phyloP scores from a whole-genome alignment of 331 rosid genomes.

The Quercus phellos region DNA sequence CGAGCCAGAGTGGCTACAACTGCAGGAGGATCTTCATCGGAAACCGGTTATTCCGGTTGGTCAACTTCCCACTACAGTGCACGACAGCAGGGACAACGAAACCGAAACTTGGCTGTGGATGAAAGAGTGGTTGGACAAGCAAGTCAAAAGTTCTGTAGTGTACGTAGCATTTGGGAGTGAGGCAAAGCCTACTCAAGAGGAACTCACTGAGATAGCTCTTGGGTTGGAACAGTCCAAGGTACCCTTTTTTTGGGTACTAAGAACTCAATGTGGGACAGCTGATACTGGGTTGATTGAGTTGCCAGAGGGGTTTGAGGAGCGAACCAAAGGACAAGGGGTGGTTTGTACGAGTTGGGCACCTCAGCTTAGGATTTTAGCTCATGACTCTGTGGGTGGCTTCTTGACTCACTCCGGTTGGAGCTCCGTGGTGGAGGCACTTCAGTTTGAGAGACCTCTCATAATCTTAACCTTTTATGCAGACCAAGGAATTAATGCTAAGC shows the following conservation, averaged over 20 bases:
- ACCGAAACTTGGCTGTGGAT: conserved; percentile 7
- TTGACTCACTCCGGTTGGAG: conserved; percentile 40
- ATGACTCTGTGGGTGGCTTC: conserved; percentile 31
- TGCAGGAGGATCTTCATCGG: conserved; percentile 2
- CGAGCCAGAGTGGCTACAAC: conserved; percentile 23
- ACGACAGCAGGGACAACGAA: neutral
- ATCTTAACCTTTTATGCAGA: conserved; percentile 27
- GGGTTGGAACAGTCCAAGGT: conserved; percentile 34
- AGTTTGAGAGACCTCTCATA: conserved; percentile 18
- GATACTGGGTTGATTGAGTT: neutral
- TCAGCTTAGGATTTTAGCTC: conserved; percentile 32
- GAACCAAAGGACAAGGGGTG: conserved; percentile 25
- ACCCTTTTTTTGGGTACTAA: conserved; percentile 42
- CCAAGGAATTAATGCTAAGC: conserved; percentile 27
- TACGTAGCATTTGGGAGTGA: conserved; percentile 48
- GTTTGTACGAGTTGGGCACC: conserved; percentile 40
- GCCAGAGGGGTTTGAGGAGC: conserved; percentile 36
- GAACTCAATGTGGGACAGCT: neutral
- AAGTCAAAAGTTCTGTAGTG: conserved; percentile 17
- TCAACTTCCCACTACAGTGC: conserved; percentile 6
- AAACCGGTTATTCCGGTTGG: conserved; percentile 33
- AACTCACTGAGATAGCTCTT: conserved; percentile 27
- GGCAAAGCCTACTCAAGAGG: conserved; percentile 15
- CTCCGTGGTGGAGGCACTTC: conserved; percentile 31
- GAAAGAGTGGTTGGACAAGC: conserved; percentile 30